These are phyloP conservation scores for Claviceps sp. DNA, from an alignment of 2,329 filamentous ascomycete genomes.

Conservation along the genomic window DNA sequence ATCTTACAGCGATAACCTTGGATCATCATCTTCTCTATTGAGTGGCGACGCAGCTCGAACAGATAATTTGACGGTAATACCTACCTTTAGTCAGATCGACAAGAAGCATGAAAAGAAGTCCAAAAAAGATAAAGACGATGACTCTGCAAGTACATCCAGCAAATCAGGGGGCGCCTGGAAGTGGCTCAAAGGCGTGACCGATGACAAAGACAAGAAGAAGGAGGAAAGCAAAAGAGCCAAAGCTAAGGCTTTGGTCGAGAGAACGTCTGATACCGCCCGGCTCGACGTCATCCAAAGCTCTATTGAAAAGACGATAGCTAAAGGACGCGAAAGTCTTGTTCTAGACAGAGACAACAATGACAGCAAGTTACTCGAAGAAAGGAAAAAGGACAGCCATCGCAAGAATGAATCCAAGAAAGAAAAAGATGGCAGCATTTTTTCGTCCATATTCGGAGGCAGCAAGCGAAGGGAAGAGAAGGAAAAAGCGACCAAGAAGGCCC, in stretches of 20 bases:
- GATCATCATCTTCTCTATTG: slow-evolving; percentile 47
- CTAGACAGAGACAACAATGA: slow-evolving; percentile 66
- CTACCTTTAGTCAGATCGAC: slow-evolving; percentile 56
- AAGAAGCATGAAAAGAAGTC: slow-evolving; percentile 61
- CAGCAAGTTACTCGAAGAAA: slow-evolving; percentile 62
- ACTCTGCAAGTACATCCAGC: slow-evolving; percentile 44
- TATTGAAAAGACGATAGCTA: slow-evolving; percentile 54
- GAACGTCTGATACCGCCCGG: slow-evolving; percentile 62
- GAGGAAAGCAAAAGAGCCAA: slow-evolving; percentile 57
- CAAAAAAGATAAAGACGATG: slow-evolving; percentile 58
- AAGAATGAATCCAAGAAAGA: slow-evolving; percentile 78
- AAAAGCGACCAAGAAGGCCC: slow-evolving; percentile 57
- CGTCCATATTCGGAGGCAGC: slow-evolving; percentile 78
- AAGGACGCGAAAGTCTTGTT: slow-evolving; percentile 70
- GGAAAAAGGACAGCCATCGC: slow-evolving; percentile 65
- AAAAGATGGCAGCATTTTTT: slow-evolving; percentile 86
- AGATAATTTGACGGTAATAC: slow-evolving; percentile 68
- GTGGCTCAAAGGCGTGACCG: slow-evolving; percentile 69
- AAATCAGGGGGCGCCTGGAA: slow-evolving; percentile 61
- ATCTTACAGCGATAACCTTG: slow-evolving; percentile 16
- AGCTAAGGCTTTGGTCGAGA: slow-evolving; percentile 41
- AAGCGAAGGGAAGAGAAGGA: slow-evolving; percentile 81
- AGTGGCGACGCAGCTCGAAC: slow-evolving; percentile 55
- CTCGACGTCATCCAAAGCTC: slow-evolving; percentile 80
- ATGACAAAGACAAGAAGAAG: slow-evolving; percentile 48